A percentile compares a stretch with the other conserved stretches of the same genome.
phyloP scores from a whole-genome alignment of 805 yeast genomes.

The Geotrichum ghanense region DNA sequence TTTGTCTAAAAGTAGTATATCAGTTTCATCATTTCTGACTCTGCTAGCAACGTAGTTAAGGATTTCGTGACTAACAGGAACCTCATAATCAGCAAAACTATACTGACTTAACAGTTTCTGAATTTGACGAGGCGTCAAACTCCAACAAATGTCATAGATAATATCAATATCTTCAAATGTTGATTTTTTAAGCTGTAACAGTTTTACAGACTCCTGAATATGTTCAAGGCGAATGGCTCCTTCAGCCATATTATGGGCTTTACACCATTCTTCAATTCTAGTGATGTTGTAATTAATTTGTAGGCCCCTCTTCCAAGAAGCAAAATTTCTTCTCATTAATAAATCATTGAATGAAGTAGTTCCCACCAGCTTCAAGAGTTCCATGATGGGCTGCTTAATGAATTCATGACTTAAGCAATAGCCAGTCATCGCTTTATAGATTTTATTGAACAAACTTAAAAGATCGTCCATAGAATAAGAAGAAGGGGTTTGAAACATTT shows the following conservation, averaged over 20 bases:
- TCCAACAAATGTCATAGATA: constrained; percentile 88
- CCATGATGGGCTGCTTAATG: constrained; percentile 71
- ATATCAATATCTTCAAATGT: constrained; percentile 83
- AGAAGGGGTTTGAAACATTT: constrained; percentile 60
- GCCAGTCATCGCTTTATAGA: constrained; percentile 87
- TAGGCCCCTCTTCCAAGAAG: constrained; percentile 96
- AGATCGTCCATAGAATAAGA: constrained; percentile 87
- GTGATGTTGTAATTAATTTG: constrained; percentile 95
- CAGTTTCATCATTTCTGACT: constrained; percentile 30
- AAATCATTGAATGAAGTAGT: constrained; percentile 91
- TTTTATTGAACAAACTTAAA: constrained; percentile 76
- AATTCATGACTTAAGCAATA: constrained; percentile 81
- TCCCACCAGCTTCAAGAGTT: constrained; percentile 75
- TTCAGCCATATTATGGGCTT: constrained; percentile 80
- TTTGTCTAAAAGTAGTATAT: constrained; percentile 22
- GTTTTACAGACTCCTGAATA: constrained; percentile 83
- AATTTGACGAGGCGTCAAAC: constrained; percentile 85
- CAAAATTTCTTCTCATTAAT: constrained; percentile 85
- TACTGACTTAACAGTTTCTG: constrained; percentile 86
- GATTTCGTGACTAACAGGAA: constrained; percentile 77
- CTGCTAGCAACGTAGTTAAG: constrained; percentile 58
- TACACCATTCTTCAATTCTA: constrained; percentile 97
- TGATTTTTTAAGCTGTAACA: constrained; percentile 83
- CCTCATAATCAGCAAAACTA: constrained; percentile 86
- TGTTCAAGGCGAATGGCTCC: constrained; percentile 78